Percentiles rank a stretch among this genome's conserved stretches.
Evolutionary conservation across 495 filamentous ascomycete species (phyloP).

Genomic region (Amorphotheca resinae): DNA sequence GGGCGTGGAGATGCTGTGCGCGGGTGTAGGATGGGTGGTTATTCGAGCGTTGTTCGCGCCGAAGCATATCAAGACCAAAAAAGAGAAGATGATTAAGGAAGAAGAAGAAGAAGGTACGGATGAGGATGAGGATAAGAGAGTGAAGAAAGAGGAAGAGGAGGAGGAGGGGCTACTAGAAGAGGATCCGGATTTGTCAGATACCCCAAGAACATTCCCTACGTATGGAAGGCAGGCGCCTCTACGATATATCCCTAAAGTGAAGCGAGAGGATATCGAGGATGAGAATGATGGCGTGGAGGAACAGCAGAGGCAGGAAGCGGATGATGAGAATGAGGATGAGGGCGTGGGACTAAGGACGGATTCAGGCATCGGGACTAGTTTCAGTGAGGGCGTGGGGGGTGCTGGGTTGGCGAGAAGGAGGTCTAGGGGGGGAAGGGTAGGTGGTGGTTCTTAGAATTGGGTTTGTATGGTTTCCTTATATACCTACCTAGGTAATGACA

Average conservation of each 20-base stretch:
- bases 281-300: conserved; percentile 20
- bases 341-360: conserved; percentile 22
- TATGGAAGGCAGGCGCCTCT: conserved; percentile 37
- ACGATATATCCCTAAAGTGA: conserved; percentile 24
- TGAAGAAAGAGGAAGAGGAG: conserved; percentile 15
- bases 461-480: no score
- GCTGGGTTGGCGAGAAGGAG: conserved; percentile 15
- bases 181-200: conserved; percentile 29
- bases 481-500: no score
- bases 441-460: neutral
- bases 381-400: conserved; percentile 23
- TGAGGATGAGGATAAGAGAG: conserved; percentile 26
- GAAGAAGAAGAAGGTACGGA: conserved; percentile 10
- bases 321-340: conserved; percentile 26
- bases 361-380: conserved; percentile 36
- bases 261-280: conserved; percentile 22
- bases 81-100: neutral
- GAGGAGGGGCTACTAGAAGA: no score
- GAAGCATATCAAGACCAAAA: neutral
- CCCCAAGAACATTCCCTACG: conserved; percentile 43
- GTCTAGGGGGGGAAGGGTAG: conserved; percentile 1
- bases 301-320: conserved; percentile 25
- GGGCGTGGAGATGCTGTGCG: conserved; percentile 51
- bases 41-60: conserved; percentile 27
- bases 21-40: conserved; percentile 44